A percentile compares a stretch with the other conserved stretches of the same genome.
phyloP scores from a whole-genome alignment of 139 green algal genomes.

The Volvox africanus region DNA sequence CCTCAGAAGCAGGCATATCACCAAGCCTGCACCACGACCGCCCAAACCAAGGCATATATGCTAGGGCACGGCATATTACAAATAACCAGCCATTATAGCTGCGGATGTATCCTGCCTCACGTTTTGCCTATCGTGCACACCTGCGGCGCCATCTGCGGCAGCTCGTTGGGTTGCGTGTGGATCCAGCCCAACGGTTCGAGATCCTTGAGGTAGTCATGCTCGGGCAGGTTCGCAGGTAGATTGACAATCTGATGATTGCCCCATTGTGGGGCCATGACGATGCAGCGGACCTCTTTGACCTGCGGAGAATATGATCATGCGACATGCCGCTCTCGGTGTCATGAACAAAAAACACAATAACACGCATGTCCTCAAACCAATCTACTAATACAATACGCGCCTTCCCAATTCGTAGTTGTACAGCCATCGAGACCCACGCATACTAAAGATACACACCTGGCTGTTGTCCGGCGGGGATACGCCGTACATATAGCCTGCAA shows the following conservation, averaged over 20 bases:
- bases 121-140: constrained; percentile 42
- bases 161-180: constrained; percentile 98
- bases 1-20: too few relatives aligned
- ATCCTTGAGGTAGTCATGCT: constrained; percentile 97
- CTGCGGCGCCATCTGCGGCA: constrained; percentile 91
- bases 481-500: constrained; percentile 95
- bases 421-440: too few relatives aligned
- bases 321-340: too few relatives aligned
- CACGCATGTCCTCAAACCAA: too few relatives aligned
- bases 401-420: too few relatives aligned
- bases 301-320: constrained; percentile 21
- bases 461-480: constrained; percentile 96
- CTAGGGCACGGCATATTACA: too few relatives aligned
- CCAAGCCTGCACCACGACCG: too few relatives aligned
- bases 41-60: too few relatives aligned
- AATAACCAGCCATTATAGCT: too few relatives aligned
- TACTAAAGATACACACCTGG: constrained; percentile 55
- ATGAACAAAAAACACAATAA: too few relatives aligned
- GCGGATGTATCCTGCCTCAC: too few relatives aligned
- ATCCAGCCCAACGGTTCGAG: constrained; percentile 99
- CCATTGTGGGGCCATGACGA: constrained; percentile 98
- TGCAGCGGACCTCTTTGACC: constrained; percentile 96
- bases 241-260: constrained; percentile 96
- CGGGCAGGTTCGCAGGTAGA: constrained; percentile 88
- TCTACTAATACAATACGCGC: too few relatives aligned